These are phyloP conservation scores for Acanthamoeba comandoni DNA, from an alignment of 208 protist species.

Conservation along the genomic window DNA sequence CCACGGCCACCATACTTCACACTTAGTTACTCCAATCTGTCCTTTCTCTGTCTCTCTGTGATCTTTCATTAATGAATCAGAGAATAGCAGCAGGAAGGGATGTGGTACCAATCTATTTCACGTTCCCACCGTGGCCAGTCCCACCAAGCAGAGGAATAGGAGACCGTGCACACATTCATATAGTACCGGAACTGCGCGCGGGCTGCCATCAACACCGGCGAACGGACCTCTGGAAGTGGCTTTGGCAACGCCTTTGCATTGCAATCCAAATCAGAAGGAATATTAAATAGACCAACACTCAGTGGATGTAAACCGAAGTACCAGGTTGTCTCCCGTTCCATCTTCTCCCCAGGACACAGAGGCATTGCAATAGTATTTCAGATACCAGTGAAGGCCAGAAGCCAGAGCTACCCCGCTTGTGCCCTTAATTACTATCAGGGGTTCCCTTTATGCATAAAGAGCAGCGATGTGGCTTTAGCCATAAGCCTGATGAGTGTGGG, in stretches of 20 bases:
- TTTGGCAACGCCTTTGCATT: background rate
- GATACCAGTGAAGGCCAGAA: slow-evolving; percentile 64
- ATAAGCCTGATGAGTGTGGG: no score
- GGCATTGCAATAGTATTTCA: slow-evolving; percentile 74
- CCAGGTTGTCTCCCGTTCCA: slow-evolving; percentile 58
- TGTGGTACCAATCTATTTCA: slow-evolving; percentile 55
- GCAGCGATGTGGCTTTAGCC: no score
- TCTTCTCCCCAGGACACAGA: slow-evolving; percentile 67
- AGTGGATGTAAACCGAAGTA: background rate
- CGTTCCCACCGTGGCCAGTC: slow-evolving; percentile 87
- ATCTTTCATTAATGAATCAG: background rate
- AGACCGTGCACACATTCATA: slow-evolving; percentile 84
- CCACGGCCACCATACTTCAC: no score
- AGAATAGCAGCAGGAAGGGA: background rate
- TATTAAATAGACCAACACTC: no score
- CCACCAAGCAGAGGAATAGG: slow-evolving; percentile 84
- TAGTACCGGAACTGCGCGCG: slow-evolving; percentile 77
- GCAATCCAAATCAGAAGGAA: no score
- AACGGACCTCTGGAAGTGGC: background rate
- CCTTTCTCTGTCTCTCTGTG: background rate
- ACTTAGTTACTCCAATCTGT: background rate
- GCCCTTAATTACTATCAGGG: slow-evolving; percentile 27
- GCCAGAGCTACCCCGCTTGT: slow-evolving; percentile 63
- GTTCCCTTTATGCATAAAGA: background rate
- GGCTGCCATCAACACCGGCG: background rate